Percentiles rank a stretch among this genome's conserved stretches.
Conservation (phyloP, 768 basidiomycete species). For the Fibroporia radiculosa region DNA sequence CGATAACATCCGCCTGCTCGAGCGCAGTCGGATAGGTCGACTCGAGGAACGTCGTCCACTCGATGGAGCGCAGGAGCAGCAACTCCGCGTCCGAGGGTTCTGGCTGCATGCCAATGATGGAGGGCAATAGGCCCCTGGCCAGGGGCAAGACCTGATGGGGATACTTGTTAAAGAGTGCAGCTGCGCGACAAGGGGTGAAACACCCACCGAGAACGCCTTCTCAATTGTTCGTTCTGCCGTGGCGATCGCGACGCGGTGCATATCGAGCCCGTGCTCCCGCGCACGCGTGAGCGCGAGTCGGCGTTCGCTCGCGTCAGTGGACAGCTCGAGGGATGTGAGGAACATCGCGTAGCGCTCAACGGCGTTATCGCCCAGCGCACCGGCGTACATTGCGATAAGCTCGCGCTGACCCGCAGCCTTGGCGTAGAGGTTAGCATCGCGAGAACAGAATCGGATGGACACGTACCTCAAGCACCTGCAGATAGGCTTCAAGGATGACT, state of each 20-base stretch:
- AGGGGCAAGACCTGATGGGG: conserved; percentile 40
- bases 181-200: not conserved
- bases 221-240: conserved; percentile 76
- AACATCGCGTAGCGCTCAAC: conserved; percentile 89
- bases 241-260: conserved; percentile 68
- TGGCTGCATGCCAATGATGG: conserved; percentile 48
- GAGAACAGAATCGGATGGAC: not conserved
- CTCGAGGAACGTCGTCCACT: conserved; percentile 83
- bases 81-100: conserved; percentile 50
- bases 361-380: conserved; percentile 83
- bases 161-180: not conserved
- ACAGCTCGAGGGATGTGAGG: conserved; percentile 68
- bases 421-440: no score
- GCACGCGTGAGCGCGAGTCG: conserved; percentile 66
- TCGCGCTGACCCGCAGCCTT: conserved; percentile 73
- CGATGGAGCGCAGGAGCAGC: conserved; percentile 76
- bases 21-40: conserved; percentile 73
- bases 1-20: conserved; percentile 79
- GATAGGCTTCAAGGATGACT: conserved; percentile 79
- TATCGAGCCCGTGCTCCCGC: conserved; percentile 77
- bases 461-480: conserved; percentile 76
- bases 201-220: conserved; percentile 52
- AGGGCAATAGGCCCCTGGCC: conserved; percentile 51
- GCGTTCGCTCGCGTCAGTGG: conserved; percentile 57
- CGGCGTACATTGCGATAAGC: conserved; percentile 90